These are phyloP conservation scores for Penicillium canariense DNA, from an alignment of 495 filamentous ascomycete species.

Conservation along the genomic window DNA sequence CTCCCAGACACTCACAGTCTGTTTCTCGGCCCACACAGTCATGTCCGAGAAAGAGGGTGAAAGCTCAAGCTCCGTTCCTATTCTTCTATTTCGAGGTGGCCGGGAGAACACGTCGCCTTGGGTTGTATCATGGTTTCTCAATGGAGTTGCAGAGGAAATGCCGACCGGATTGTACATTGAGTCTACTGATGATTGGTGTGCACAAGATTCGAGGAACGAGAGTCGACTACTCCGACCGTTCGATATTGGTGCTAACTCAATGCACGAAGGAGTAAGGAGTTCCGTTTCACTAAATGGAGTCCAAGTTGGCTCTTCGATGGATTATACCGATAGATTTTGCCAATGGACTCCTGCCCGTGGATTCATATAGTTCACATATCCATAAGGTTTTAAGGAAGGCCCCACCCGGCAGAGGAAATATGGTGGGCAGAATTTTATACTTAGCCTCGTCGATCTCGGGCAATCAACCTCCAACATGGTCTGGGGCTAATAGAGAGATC, in stretches of 20 bases:
- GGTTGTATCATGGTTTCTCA: constrained; percentile 5
- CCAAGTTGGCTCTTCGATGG: too few species aligned
- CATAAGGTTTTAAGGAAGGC: too few species aligned
- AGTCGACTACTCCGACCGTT: constrained; percentile 6
- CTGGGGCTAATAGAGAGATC: too few species aligned
- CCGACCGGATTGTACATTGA: constrained; percentile 5
- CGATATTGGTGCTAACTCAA: neutral
- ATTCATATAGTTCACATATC: neutral
- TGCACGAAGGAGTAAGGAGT: constrained; percentile 7
- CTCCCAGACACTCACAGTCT: too few species aligned
- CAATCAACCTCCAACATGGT: too few species aligned
- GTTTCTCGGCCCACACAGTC: too few species aligned
- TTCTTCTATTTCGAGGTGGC: neutral
- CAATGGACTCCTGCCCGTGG: neutral
- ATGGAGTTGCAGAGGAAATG: neutral
- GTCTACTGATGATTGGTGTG: neutral
- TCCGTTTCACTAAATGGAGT: neutral
- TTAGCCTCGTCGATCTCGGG: too few species aligned
- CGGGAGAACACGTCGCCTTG: constrained; percentile 4
- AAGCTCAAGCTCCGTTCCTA: neutral
- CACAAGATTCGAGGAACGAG: constrained; percentile 1
- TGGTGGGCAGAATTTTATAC: too few species aligned
- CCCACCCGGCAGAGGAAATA: constrained; percentile 7
- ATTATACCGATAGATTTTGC: neutral
- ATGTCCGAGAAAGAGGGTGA: too few species aligned